Evolutionary conservation across 257 asterid genomes (phyloP).

Genomic region (Lycium ferocissimum): DNA sequence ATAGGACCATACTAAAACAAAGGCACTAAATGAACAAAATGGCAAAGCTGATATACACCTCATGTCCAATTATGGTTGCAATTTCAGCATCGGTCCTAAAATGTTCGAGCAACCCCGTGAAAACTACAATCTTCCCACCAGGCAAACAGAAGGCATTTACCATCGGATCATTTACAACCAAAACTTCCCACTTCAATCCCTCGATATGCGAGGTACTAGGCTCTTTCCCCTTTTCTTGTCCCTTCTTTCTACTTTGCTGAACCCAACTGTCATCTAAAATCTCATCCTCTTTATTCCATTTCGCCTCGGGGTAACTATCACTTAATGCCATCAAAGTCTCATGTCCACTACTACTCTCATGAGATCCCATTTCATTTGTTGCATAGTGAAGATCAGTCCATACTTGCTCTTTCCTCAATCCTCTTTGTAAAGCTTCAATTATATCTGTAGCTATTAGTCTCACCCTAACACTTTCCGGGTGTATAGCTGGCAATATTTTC

Average conservation of each 20-base stretch:
- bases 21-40: not conserved
- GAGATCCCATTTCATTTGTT: constrained; percentile 38
- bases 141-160: constrained; percentile 87
- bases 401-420: constrained; percentile 72
- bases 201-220: constrained; percentile 70
- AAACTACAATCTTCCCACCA: constrained; percentile 97
- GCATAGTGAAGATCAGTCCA: constrained; percentile 81
- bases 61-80: constrained; percentile 89
- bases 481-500: constrained; percentile 81
- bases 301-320: constrained; percentile 52
- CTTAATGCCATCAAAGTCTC: constrained; percentile 49
- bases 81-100: constrained; percentile 82
- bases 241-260: constrained; percentile 73
- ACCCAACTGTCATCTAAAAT: constrained; percentile 89
- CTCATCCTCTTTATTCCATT: constrained; percentile 82
- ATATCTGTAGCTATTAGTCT: constrained; percentile 68
- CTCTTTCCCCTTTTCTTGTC: constrained; percentile 59
- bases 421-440: constrained; percentile 80
- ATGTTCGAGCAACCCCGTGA: constrained; percentile 83
- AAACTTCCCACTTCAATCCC: constrained; percentile 90
- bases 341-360: constrained; percentile 37
- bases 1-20: not conserved
- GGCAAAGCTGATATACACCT: constrained; percentile 49
- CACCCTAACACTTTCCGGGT: constrained; percentile 86
- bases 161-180: constrained; percentile 75